Conservation (phyloP, 163 green algal species). For the Chlamydomonas reinhardtii region DNA sequence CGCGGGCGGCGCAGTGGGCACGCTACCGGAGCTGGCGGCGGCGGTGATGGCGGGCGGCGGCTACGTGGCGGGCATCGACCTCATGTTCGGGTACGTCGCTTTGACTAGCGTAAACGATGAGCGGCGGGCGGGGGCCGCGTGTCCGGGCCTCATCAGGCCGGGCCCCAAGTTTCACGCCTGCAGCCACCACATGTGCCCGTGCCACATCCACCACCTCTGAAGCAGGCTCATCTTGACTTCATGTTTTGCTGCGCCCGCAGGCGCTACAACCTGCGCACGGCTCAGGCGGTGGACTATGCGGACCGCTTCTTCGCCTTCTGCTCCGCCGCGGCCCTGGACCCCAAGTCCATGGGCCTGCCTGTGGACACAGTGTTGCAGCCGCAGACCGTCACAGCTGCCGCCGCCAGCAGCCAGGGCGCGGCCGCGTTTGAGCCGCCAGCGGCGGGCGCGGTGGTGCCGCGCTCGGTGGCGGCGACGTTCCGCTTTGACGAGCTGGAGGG, state of each 20-base stretch:
- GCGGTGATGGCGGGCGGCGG: not conserved
- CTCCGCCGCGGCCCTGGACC: conserved; percentile 3
- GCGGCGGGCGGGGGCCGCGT: too few species aligned
- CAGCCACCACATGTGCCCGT: too few species aligned
- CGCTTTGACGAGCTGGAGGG: conserved; percentile 31
- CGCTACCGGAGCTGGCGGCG: conserved; percentile 6
- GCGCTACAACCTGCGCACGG: conserved; percentile 39
- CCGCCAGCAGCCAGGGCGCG: not conserved
- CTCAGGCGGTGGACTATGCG: conserved; percentile 21
- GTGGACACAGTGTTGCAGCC: conserved; percentile 15
- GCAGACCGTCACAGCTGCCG: not conserved
- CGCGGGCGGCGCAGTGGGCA: not conserved
- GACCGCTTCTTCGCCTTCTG: conserved; percentile 48
- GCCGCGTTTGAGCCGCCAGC: not conserved
- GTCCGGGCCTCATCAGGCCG: too few species aligned
- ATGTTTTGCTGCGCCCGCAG: not conserved
- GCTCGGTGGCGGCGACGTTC: conserved; percentile 24
- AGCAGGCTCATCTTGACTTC: too few species aligned
- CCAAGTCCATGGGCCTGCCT: conserved; percentile 10
- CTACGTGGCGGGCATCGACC: conserved; percentile 26
- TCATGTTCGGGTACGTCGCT: conserved; percentile 31
- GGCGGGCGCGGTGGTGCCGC: conserved; percentile 7
- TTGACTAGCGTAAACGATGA: too few species aligned
- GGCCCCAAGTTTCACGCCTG: too few species aligned
- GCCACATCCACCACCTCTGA: too few species aligned